phyloP scores from a whole-genome alignment of 75 land plant genomes.

The Ceratopteris richardii region DNA sequence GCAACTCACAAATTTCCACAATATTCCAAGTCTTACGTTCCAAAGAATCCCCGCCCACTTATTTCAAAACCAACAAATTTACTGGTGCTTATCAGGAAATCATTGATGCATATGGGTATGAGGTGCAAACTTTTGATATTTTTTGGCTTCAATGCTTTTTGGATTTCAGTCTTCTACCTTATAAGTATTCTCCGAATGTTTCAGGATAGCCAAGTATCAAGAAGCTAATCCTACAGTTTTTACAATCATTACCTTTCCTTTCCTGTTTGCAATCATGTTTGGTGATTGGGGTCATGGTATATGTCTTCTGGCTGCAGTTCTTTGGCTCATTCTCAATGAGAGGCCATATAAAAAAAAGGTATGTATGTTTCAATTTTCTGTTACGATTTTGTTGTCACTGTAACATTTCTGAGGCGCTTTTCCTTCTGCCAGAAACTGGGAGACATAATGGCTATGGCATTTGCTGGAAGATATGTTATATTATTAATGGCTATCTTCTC shows the following conservation, averaged over 20 bases:
- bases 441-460: conserved; percentile 88
- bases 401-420: background rate
- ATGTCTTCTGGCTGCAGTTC: conserved; percentile 64
- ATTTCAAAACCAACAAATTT: conserved; percentile 83
- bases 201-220: conserved; percentile 86
- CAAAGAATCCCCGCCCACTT: conserved; percentile 83
- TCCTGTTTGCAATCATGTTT: conserved; percentile 99
- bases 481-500: conserved; percentile 92
- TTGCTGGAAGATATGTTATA: conserved; percentile 91
- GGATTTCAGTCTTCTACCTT: background rate
- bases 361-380: conserved; percentile 5
- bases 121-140: conserved; percentile 10
- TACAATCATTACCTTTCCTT: conserved; percentile 89
- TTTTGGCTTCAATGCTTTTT: background rate
- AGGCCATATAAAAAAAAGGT: conserved; percentile 70
- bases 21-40: conserved; percentile 82
- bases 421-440: conserved; percentile 69
- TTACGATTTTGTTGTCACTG: background rate
- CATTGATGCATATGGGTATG: conserved; percentile 97
- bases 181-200: background rate
- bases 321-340: conserved; percentile 69
- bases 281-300: conserved; percentile 99
- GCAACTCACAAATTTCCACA: conserved; percentile 88
- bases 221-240: conserved; percentile 95
- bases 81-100: conserved; percentile 91